Evolutionary conservation across 192 early-diverging fungal genomes (phyloP).

Genomic region (Pilaira anomala): DNA sequence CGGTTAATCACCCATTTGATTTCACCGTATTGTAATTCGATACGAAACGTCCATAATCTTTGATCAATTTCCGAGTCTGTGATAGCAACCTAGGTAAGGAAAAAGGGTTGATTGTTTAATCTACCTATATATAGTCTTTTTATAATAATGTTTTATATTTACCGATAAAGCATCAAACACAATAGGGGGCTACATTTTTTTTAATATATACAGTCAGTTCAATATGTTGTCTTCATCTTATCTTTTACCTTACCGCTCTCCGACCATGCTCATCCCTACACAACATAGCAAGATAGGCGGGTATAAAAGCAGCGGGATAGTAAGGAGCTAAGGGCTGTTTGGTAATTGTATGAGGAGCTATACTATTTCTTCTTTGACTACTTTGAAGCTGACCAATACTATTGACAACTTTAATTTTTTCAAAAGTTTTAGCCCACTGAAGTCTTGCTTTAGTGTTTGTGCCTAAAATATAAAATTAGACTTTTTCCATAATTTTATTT

Average conservation of each 20-base stretch:
- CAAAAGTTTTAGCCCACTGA: constrained; percentile 24
- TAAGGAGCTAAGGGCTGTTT: constrained; percentile 32
- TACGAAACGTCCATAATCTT: constrained; percentile 21
- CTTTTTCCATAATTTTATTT: neutral
- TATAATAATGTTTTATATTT: neutral
- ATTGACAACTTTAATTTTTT: constrained; percentile 23
- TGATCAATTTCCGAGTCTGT: constrained; percentile 26
- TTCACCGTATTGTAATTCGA: constrained; percentile 60
- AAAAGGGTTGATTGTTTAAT: neutral
- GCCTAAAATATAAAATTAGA: neutral
- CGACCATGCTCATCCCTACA: constrained; percentile 30
- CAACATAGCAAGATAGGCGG: constrained; percentile 17
- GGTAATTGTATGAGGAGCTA: constrained; percentile 30
- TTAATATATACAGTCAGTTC: constrained; percentile 6
- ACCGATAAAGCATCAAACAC: constrained; percentile 31
- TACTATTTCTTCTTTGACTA: constrained; percentile 39
- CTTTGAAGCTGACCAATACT: constrained; percentile 30
- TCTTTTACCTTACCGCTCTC: constrained; percentile 17
- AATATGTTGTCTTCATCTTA: neutral
- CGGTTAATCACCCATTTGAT: constrained; percentile 74
- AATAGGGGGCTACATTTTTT: constrained; percentile 32
- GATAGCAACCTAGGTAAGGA: constrained; percentile 1
- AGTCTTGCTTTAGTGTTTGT: constrained; percentile 10
- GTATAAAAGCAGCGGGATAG: constrained; percentile 31
- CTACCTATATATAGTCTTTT: neutral